Conservation (phyloP, 495 filamentous ascomycete genomes). For the Neurospora tetraspora region DNA sequence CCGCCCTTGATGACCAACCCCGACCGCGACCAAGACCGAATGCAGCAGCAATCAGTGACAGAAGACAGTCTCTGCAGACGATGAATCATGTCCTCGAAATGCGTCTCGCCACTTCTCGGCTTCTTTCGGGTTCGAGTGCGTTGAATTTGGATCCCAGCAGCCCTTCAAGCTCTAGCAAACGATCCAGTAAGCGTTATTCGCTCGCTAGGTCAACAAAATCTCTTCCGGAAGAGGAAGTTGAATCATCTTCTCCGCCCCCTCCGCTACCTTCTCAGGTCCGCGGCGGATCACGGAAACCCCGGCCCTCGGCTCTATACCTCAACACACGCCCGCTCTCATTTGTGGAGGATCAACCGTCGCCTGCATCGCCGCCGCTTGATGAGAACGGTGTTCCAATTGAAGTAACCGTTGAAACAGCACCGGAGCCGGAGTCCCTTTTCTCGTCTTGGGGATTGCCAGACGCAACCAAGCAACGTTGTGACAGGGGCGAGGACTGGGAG, state of each 20-base stretch:
- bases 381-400: background rate
- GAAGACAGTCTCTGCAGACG: constrained; percentile 43
- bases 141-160: background rate
- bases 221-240: constrained; percentile 5
- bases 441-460: constrained; percentile 7
- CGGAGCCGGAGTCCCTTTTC: constrained; percentile 20
- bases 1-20: constrained; percentile 16
- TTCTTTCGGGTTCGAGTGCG: constrained; percentile 12
- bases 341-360: constrained; percentile 40
- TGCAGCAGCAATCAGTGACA: constrained; percentile 40
- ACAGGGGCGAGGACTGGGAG: background rate
- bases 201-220: constrained; percentile 13
- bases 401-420: constrained; percentile 2
- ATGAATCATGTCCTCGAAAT: constrained; percentile 32
- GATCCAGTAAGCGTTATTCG: constrained; percentile 32
- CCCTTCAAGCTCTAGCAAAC: constrained; percentile 8
- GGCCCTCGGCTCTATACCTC: constrained; percentile 31
- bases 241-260: background rate
- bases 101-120: constrained; percentile 18
- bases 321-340: constrained; percentile 37
- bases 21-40: constrained; percentile 39
- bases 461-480: constrained; percentile 2
- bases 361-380: constrained; percentile 9
- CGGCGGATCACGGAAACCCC: constrained; percentile 25
- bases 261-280: background rate